Conservation (phyloP, 1,284 basidiomycete genomes). For the Meira miltonrushii region DNA sequence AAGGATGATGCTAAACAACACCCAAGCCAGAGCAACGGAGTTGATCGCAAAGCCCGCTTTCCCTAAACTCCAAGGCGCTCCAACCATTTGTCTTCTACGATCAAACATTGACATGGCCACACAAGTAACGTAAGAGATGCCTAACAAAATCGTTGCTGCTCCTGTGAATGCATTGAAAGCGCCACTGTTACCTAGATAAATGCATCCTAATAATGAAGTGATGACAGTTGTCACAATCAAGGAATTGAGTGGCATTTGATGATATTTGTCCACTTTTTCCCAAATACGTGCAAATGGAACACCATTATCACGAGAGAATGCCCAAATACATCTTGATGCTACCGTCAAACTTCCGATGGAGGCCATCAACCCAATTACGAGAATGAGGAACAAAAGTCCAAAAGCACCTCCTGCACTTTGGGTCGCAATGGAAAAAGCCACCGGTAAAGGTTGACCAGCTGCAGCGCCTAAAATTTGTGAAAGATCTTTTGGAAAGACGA, state of each 20-base stretch:
- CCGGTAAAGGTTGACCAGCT: slow-evolving; percentile 55
- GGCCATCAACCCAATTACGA: slow-evolving; percentile 56
- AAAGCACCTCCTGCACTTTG: slow-evolving; percentile 55
- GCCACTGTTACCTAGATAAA: slow-evolving; percentile 36
- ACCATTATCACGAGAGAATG: slow-evolving; percentile 56
- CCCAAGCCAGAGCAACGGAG: slow-evolving; percentile 52
- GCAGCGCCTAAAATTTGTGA: slow-evolving; percentile 53
- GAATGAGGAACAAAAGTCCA: slow-evolving; percentile 56
- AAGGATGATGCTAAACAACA: slow-evolving; percentile 54
- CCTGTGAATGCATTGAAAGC: slow-evolving; percentile 43
- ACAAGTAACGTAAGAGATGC: slow-evolving; percentile 53
- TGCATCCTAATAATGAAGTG: slow-evolving; percentile 53
- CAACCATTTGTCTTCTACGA: slow-evolving; percentile 46
- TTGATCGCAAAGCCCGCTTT: slow-evolving; percentile 53
- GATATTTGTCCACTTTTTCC: slow-evolving; percentile 53
- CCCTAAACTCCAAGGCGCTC: slow-evolving; percentile 54
- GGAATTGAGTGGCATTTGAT: slow-evolving; percentile 54
- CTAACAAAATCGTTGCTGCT: slow-evolving; percentile 4
- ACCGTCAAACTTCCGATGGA: slow-evolving; percentile 56
- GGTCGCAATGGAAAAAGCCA: slow-evolving; percentile 55
- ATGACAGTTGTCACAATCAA: slow-evolving; percentile 54
- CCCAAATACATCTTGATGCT: slow-evolving; percentile 55
- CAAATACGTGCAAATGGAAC: slow-evolving; percentile 47
- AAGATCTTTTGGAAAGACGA: slow-evolving; percentile 54
- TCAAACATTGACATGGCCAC: slow-evolving; percentile 53